These are phyloP conservation scores for Aureobasidium vineae DNA, from an alignment of 2,329 filamentous ascomycete species.

Conservation along the genomic window DNA sequence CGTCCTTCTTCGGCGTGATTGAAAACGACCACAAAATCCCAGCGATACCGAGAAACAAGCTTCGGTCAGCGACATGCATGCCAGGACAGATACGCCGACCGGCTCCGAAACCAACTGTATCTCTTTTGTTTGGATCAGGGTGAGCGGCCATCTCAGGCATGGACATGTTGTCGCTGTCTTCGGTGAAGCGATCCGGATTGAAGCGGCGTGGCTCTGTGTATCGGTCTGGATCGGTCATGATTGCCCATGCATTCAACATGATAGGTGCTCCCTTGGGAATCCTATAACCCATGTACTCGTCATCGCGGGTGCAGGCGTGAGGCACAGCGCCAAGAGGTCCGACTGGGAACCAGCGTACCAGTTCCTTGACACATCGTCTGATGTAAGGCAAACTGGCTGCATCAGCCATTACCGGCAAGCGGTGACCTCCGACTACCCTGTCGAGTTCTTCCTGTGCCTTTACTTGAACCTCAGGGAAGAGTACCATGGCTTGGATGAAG, in stretches of 20 bases:
- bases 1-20: constrained; percentile 32
- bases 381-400: constrained; percentile 38
- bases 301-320: constrained; percentile 41
- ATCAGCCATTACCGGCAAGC: constrained; percentile 36
- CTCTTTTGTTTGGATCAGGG: constrained; percentile 46
- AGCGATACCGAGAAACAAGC: constrained; percentile 50
- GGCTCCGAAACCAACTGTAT: constrained; percentile 57
- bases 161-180: constrained; percentile 31
- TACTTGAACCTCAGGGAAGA: constrained; percentile 30
- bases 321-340: constrained; percentile 38
- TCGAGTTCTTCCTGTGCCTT: constrained; percentile 32
- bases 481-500: constrained; percentile 38
- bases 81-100: constrained; percentile 60
- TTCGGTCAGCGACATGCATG: constrained; percentile 54
- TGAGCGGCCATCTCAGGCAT: constrained; percentile 38
- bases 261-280: constrained; percentile 42
- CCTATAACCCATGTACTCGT: constrained; percentile 37
- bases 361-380: constrained; percentile 39
- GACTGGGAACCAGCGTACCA: constrained; percentile 38
- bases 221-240: constrained; percentile 42
- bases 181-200: constrained; percentile 37
- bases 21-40: constrained; percentile 51
- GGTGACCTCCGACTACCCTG: constrained; percentile 31
- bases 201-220: constrained; percentile 43
- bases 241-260: constrained; percentile 43